Conservation (phyloP, 2,329 filamentous ascomycete species). For the Metarhizium album region DNA sequence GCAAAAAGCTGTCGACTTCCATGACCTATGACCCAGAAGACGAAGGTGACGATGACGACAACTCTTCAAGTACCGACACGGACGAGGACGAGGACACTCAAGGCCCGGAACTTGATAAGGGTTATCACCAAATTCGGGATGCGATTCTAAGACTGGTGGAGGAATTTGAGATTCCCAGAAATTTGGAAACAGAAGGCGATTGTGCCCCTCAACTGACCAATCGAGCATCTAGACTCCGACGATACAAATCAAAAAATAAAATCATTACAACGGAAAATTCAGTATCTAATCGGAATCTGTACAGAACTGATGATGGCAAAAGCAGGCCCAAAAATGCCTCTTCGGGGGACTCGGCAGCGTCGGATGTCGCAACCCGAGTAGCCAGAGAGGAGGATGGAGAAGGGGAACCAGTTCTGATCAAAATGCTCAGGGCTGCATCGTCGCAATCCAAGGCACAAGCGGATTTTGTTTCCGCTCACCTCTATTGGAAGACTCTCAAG, state of each 20-base stretch:
- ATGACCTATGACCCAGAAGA: conserved; percentile 64
- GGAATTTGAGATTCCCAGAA: conserved; percentile 70
- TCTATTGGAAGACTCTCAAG: conserved; percentile 75
- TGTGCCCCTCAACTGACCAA: conserved; percentile 57
- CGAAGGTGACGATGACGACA: conserved; percentile 54
- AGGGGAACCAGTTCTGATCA: conserved; percentile 47
- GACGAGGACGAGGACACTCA: conserved; percentile 51
- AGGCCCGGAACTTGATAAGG: conserved; percentile 57
- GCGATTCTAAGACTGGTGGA: conserved; percentile 72
- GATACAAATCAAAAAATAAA: conserved; percentile 49
- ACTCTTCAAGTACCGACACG: conserved; percentile 49
- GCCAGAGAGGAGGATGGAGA: conserved; percentile 28
- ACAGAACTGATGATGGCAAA: conserved; percentile 27
- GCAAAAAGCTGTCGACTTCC: conserved; percentile 55
- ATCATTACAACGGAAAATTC: conserved; percentile 40
- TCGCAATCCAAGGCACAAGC: conserved; percentile 66
- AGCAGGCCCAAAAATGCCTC: conserved; percentile 7
- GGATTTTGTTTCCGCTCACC: conserved; percentile 73
- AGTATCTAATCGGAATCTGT: conserved; percentile 48
- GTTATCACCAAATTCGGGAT: conserved; percentile 71
- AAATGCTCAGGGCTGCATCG: conserved; percentile 68
- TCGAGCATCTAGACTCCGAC: conserved; percentile 50
- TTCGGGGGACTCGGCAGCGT: conserved; percentile 6
- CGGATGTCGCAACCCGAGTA: not conserved
- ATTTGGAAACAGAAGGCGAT: conserved; percentile 46